Evolutionary conservation across 768 basidiomycete species (phyloP).

Genomic region (Pleurotus giganteus): DNA sequence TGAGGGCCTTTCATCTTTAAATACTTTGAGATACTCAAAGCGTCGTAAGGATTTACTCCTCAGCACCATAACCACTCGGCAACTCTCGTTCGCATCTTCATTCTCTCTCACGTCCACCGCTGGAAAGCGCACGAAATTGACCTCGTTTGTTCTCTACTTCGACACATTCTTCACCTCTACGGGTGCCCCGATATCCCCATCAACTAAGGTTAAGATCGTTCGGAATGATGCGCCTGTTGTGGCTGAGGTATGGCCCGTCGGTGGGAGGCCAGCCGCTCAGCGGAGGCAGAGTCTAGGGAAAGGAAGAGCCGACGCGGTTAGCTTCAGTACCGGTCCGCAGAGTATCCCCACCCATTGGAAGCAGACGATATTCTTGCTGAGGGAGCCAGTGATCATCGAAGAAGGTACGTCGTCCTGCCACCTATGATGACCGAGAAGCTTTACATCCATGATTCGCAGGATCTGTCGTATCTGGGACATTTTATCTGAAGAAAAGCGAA

Average conservation of each 20-base stretch:
- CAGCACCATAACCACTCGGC: constrained; percentile 55
- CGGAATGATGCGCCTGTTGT: constrained; percentile 59
- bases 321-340: constrained; percentile 89
- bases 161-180: constrained; percentile 84
- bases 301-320: constrained; percentile 50
- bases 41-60: constrained; percentile 73
- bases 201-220: constrained; percentile 51
- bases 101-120: constrained; percentile 75
- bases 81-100: constrained; percentile 76
- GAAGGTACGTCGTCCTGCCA: constrained; percentile 53
- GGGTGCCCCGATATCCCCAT: constrained; percentile 51
- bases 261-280: constrained; percentile 58
- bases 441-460: constrained; percentile 40
- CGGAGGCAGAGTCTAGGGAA: constrained; percentile 56
- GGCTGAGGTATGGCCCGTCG: constrained; percentile 82
- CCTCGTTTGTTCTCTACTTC: constrained; percentile 88
- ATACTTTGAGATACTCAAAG: not conserved
- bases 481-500: constrained; percentile 78
- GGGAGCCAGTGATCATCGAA: constrained; percentile 70
- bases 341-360: constrained; percentile 96
- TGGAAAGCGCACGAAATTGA: constrained; percentile 60
- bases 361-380: constrained; percentile 86
- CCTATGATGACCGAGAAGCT: not conserved
- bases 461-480: constrained; percentile 71
- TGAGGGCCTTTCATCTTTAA: constrained; percentile 25